Percentiles rank a stretch among this genome's conserved stretches.
Evolutionary conservation across 1,139 yeast genomes (phyloP).

Genomic region (Kurtzmaniella quercitrusa): DNA sequence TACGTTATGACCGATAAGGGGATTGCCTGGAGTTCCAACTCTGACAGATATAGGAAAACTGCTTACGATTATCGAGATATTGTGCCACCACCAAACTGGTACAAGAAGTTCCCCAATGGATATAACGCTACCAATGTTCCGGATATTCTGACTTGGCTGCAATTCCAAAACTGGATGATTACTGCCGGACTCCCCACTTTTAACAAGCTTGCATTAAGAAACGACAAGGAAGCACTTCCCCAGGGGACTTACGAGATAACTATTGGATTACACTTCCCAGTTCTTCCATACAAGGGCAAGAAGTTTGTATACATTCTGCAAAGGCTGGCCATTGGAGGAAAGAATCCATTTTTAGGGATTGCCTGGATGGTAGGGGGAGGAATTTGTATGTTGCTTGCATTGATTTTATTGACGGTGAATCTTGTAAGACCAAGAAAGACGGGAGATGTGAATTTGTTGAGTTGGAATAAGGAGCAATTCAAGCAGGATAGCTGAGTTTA

Average conservation of each 20-base stretch:
- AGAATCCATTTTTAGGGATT: conserved; percentile 81
- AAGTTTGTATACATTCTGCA: conserved; percentile 79
- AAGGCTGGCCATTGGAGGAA: conserved; percentile 86
- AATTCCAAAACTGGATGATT: conserved; percentile 97
- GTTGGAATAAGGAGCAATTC: conserved; percentile 58
- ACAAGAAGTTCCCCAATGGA: conserved; percentile 60
- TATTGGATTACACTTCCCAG: conserved; percentile 87
- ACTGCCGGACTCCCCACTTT: conserved; percentile 88
- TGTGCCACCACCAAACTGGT: conserved; percentile 81
- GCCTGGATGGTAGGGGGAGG: conserved; percentile 94
- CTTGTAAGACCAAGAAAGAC: conserved; percentile 65
- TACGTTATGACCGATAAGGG: conserved; percentile 51
- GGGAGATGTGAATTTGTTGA: conserved; percentile 67
- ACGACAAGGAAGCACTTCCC: conserved; percentile 58
- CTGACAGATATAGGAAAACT: conserved; percentile 55
- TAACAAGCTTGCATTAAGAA: conserved; percentile 75
- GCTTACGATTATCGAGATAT: conserved; percentile 52
- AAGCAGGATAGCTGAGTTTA: conserved; percentile 15
- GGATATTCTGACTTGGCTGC: conserved; percentile 52
- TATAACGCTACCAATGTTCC: conserved; percentile 65
- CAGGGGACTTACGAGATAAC: conserved; percentile 69
- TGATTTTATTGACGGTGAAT: conserved; percentile 57
- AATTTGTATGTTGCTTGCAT: conserved; percentile 62
- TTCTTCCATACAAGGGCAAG: conserved; percentile 73
- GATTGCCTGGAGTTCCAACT: conserved; percentile 68